Conservation (phyloP, 2,329 filamentous ascomycete genomes). For the Fusarium clavum region DNA sequence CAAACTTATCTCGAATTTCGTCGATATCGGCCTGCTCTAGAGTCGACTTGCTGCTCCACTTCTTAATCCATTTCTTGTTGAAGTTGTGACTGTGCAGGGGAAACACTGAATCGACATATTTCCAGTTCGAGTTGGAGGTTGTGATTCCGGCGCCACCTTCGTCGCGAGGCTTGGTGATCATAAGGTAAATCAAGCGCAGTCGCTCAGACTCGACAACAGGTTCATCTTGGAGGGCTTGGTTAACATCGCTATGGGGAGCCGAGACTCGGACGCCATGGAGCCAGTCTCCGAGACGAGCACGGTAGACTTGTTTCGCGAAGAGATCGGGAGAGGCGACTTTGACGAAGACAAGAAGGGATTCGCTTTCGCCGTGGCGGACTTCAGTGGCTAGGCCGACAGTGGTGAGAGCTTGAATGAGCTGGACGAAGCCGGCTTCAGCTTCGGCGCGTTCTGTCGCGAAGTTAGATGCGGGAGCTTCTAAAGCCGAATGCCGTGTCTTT, state of each 20-base stretch:
- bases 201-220: conserved; percentile 90
- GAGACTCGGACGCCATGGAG: conserved; percentile 85
- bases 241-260: conserved; percentile 79
- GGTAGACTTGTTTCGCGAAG: conserved; percentile 83
- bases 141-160: conserved; percentile 85
- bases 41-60: conserved; percentile 78
- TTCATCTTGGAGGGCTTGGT: conserved; percentile 74
- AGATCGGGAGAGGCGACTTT: conserved; percentile 80
- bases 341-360: conserved; percentile 84
- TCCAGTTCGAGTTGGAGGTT: conserved; percentile 76
- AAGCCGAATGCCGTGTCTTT: conserved; percentile 39
- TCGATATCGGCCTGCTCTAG: conserved; percentile 75
- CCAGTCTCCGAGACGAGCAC: conserved; percentile 92
- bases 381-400: conserved; percentile 87
- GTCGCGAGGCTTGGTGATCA: conserved; percentile 78
- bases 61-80: conserved; percentile 80
- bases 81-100: conserved; percentile 81
- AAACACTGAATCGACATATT: conserved; percentile 78
- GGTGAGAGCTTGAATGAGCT: conserved; percentile 80
- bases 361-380: conserved; percentile 81
- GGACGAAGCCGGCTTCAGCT: conserved; percentile 80
- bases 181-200: conserved; percentile 85
- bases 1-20: conserved; percentile 80
- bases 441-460: conserved; percentile 68
- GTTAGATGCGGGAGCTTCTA: conserved; percentile 3